Evolutionary conservation across 441 rosid species (phyloP), one percentile per base, ranked within the genome.

Genomic region (Populus tomentosa): DNA sequence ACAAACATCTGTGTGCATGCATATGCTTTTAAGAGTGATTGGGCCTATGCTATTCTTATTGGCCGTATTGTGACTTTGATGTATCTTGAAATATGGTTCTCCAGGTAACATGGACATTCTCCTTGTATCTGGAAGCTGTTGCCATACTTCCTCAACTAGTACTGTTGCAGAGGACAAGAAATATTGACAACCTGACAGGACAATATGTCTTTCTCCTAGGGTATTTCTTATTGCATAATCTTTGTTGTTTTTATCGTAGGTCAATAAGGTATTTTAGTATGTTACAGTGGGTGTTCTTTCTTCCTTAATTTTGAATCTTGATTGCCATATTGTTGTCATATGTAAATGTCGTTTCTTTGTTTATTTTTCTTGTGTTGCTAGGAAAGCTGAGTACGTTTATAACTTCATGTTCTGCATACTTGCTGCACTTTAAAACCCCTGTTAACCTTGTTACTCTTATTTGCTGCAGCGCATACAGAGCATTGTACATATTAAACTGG

Each of bases 71-170:
- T 21, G 28, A 61, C 65, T 72, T 59, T 56, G 40, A 33, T 32
- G 26, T 3, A 59, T 33, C 30, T 11, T 59, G 30, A 32, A 62
- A 73, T 32, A 65, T 67, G 70, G 26, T 67, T 79, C 75, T 26
- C 59, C 89, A 88, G 94, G 89, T 89, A 11, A 73, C 85, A 85
- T 89, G 94, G 92, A 53, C 89, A 20, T 89, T 90, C 80, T 89
- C 94, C 70, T 10, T 89, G 32, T 90, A 79, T 75, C 81, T 90
- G 79, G 91, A 90, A 76, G 94, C 90, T 16, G 91, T 90, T 46
- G 94, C 92, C 40, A 90, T 90, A 80, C 85, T 90, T 82, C 91
- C 92, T 77, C 90, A 90, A 85, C 88, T 90, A 64, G 90, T 90
- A 71, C 69, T 89, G 81, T 67, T 90, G 79, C 92, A 90, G 80